Evolutionary conservation across 2,329 filamentous ascomycete species (phyloP).

Genomic region (Penicillium corylophilum): DNA sequence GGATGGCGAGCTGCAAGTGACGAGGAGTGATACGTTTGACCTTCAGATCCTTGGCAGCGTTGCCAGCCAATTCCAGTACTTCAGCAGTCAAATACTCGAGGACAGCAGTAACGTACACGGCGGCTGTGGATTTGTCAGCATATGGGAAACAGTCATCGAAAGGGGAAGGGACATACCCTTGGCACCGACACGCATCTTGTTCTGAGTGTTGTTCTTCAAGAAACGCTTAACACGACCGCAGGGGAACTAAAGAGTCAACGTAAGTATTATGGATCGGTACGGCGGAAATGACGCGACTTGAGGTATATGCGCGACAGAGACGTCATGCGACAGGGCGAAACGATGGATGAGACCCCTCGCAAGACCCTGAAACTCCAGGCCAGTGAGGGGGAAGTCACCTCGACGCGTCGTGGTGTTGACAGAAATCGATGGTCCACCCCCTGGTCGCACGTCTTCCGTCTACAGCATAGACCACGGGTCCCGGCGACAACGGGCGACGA

Average conservation of each 20-base stretch:
- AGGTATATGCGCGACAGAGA: not conserved
- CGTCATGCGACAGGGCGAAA: slow-evolving; percentile 10
- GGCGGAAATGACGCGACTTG: not conserved
- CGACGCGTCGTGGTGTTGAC: slow-evolving; percentile 22
- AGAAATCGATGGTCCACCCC: slow-evolving; percentile 3
- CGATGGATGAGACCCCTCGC: slow-evolving; percentile 1
- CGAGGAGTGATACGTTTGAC: slow-evolving; percentile 99
- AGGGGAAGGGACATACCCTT: slow-evolving; percentile 57
- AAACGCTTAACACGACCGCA: slow-evolving; percentile 99
- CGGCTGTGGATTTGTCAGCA: slow-evolving; percentile 54
- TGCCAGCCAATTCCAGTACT: slow-evolving; percentile 96
- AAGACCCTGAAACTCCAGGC: slow-evolving; percentile 4
- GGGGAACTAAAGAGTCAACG: slow-evolving; percentile 68
- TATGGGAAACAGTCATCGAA: not conserved
- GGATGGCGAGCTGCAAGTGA: slow-evolving; percentile 95
- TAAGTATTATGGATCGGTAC: slow-evolving; percentile 17
- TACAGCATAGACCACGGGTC: not conserved
- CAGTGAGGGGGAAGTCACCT: slow-evolving; percentile 12
- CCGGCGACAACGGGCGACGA: slow-evolving; percentile 1
- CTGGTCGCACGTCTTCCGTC: slow-evolving; percentile 7
- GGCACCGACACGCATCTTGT: slow-evolving; percentile 99
- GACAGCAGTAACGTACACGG: slow-evolving; percentile 96
- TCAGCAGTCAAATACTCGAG: slow-evolving; percentile 97
- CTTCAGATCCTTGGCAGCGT: slow-evolving; percentile 98
- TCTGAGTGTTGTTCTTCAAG: slow-evolving; percentile 97